Base-by-base conservation (phyloP, 495 filamentous ascomycete species). In the Penicillium flavigenum region DNA sequence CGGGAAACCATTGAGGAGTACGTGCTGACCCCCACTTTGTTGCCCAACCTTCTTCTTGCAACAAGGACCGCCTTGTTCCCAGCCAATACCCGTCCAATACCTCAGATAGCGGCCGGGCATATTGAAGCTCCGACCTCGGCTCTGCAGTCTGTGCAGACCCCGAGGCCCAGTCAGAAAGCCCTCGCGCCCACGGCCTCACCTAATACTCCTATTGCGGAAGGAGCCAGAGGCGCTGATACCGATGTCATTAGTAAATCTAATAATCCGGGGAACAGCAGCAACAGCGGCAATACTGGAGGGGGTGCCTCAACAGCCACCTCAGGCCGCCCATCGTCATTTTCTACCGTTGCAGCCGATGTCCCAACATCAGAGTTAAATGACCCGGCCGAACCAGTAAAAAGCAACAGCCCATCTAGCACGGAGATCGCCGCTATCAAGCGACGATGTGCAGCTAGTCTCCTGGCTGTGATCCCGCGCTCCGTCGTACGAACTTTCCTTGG, bases 41-140 rank as follows among this genome's bases (percentile, higher is more conserved):
- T 94, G 51, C 89, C 91, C 71, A 80, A 83, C 61, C 76, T 92
- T 56, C 86, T 98, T 58, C 83, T 85, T 66, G 81, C 79, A 54
- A 78, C 85, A 63, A 86, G 93, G 69, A 82, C 80, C 48, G 79
- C 86, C 52, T 73, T 96, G 43, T 96, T 96, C 69, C 91, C 92
- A 27, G 83, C 86, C 74, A 92, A 94, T 73, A 72, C 82, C 19
- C 75, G 81, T 51, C 75, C 77, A 20, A 46, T 42, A 49, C 50
- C 68, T 36, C 51, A 51, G 47, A 60, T 61, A 58, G 54, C 58
- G 62, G 47, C 53, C 47, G 62, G 61, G n/a, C 63, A 57, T 65
- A 57, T 47, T 60, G 60, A 43, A 60, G 51, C 56, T 45, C 59
- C 58, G 55, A 56, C 55, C 53, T 59, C 67, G 55, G 54, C 66